Base-by-base conservation (phyloP, 192 early-diverging fungal genomes). In the Coemansia sp. region DNA sequence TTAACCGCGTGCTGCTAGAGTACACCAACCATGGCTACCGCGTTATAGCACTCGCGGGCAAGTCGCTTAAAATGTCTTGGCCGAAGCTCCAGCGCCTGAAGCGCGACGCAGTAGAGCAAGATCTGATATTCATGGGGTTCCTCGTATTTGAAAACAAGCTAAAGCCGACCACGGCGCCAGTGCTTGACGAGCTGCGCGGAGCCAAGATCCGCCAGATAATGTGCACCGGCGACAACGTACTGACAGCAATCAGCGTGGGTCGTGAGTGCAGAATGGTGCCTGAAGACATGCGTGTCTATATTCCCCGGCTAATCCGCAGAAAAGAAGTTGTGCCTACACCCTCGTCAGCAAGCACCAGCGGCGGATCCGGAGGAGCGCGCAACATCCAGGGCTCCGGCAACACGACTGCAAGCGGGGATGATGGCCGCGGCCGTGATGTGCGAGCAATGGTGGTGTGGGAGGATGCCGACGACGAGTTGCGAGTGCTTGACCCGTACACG, bases 61-160 rank as follows among this genome's bases (percentile, higher is more conserved):
- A 88, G 59, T 56, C 81, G n/a, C 73, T 99, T 34, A 69, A 77
- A 47, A 72, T 69, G 65, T 73, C 77, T 21, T 92, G 85, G 80
- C 71, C 83, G 43, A 88, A 89, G 43, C 73, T 94, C 11, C 85
- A 91, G 56, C 81, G 87, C 39, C 71, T 79, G 19, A 60, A 70
- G 58, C 88, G 97, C 40, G 84, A 88, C n/a, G 83, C 88, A 13
- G 84, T 97, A 11, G 97, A 99, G 67, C 65, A 71, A 1, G 83
- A 88, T 25, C 58, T 99, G 41, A 72, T 84, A 3, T 99, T 98
- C 68, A 68, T 99, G 47, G 97, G 95, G 1, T 93, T 99, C 48
- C 83, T 99, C 36, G 82, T 99, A 19, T 99, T 99, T 83, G 97
- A 99, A 63, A 99, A 99, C 83, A 98, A 95, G 80, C 70, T 98